Conservation (phyloP, 306 rosid genomes). For the Gastrolobium villosum region DNA sequence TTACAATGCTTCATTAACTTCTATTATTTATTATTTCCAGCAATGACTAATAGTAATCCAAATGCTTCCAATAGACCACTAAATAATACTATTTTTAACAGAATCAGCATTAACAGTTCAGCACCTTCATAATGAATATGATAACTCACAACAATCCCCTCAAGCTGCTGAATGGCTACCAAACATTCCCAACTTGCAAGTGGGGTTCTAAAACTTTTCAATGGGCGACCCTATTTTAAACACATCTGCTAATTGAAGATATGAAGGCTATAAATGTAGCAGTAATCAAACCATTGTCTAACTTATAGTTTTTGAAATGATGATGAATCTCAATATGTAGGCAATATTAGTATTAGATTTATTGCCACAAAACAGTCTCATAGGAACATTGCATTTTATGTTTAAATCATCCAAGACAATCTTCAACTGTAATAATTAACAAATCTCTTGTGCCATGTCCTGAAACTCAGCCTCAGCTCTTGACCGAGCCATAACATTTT, state of each 20-base stretch:
- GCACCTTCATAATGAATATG: neutral
- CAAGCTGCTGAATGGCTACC: neutral
- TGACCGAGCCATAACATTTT: too few species aligned
- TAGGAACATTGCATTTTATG: neutral
- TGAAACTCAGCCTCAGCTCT: neutral
- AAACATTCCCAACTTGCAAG: neutral
- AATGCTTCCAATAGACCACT: neutral
- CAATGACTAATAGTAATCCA: neutral
- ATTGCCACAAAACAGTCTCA: neutral
- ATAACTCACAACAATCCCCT: neutral
- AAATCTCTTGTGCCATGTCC: neutral
- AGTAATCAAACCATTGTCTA: neutral
- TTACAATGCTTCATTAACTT: neutral
- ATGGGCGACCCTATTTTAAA: neutral
- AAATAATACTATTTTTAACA: neutral
- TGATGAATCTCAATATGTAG: too few species aligned
- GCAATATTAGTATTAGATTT: neutral
- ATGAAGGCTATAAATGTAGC: neutral
- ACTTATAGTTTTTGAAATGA: neutral
- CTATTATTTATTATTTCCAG: too few species aligned
- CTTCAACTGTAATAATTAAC: neutral
- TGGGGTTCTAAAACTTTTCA: neutral
- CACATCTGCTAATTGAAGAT: neutral
- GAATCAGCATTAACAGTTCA: neutral
- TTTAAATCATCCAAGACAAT: neutral